Conservation (phyloP, 331 rosid genomes). For the Quercus tomentella region DNA sequence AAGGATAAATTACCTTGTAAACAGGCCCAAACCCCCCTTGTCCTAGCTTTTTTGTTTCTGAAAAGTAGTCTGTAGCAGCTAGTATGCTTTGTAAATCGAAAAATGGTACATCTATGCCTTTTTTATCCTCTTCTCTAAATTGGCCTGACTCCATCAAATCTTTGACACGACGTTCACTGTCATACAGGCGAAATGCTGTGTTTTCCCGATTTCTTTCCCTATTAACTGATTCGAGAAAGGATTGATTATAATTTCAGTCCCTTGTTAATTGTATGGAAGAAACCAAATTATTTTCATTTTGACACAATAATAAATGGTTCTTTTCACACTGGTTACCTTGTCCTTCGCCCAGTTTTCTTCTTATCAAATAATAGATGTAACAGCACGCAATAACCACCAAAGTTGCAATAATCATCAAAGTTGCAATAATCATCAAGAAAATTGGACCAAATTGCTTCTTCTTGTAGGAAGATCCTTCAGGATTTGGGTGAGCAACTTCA, state of each 20-base stretch:
- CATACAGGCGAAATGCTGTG: conserved; percentile 20
- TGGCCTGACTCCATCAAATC: conserved; percentile 29
- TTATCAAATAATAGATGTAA: background rate
- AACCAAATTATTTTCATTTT: too few species aligned
- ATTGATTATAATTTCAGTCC: too few species aligned
- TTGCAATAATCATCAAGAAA: too few species aligned
- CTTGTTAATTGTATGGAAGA: too few species aligned
- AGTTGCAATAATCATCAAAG: too few species aligned
- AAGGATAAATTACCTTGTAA: background rate
- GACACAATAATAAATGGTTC: too few species aligned
- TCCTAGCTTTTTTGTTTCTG: conserved; percentile 14
- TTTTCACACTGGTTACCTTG: conserved; percentile 19
- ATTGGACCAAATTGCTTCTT: too few species aligned
- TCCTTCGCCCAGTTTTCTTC: conserved; percentile 18
- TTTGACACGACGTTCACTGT: conserved; percentile 32
- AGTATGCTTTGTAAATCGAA: conserved; percentile 36
- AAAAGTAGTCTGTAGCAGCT: conserved; percentile 30
- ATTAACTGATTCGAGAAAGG: background rate
- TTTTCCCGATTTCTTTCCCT: conserved; percentile 2
- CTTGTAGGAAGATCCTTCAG: too few species aligned
- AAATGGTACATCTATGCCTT: conserved; percentile 41
- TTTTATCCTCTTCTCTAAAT: conserved; percentile 29
- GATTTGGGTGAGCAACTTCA: too few species aligned
- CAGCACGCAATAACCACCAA: background rate
- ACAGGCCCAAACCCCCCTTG: background rate